Conservation (phyloP, 2,329 filamentous ascomycete genomes). For the Geosmithia putterillii region DNA sequence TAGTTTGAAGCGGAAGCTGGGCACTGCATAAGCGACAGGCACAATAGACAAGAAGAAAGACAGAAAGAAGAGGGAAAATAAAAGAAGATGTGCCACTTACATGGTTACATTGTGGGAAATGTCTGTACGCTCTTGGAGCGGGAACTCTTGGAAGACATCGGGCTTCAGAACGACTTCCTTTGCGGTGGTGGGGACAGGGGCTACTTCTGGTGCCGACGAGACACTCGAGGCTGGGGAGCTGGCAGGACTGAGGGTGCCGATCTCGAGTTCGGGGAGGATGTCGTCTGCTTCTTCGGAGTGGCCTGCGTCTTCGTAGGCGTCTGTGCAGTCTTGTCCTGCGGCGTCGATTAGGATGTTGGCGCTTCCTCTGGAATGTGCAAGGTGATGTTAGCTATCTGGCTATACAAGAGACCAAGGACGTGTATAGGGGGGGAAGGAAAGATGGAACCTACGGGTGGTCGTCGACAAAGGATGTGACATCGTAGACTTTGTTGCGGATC, state of each 20-base stretch:
- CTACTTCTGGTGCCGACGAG: too few species aligned
- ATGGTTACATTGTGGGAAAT: slow-evolving; percentile 98
- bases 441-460: slow-evolving; percentile 64
- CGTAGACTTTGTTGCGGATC: slow-evolving; percentile 86
- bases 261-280: neutral
- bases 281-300: neutral
- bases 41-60: too few species aligned
- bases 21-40: too few species aligned
- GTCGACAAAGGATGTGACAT: slow-evolving; percentile 69
- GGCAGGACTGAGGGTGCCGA: too few species aligned
- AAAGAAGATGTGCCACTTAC: too few species aligned
- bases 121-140: slow-evolving; percentile 86
- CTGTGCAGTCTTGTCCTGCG: neutral
- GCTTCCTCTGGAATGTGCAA: neutral
- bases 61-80: too few species aligned
- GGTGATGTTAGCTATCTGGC: neutral
- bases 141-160: slow-evolving; percentile 79
- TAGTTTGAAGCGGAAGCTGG: slow-evolving; percentile 86
- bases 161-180: slow-evolving; percentile 88
- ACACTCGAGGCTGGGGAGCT: too few species aligned
- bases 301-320: neutral
- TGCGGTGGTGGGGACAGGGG: too few species aligned
- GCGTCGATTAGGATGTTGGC: neutral
- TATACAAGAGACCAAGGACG: neutral
- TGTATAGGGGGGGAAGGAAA: neutral